Evolutionary conservation across 768 basidiomycete species (phyloP).

Genomic region (Suillus clintonianus): DNA sequence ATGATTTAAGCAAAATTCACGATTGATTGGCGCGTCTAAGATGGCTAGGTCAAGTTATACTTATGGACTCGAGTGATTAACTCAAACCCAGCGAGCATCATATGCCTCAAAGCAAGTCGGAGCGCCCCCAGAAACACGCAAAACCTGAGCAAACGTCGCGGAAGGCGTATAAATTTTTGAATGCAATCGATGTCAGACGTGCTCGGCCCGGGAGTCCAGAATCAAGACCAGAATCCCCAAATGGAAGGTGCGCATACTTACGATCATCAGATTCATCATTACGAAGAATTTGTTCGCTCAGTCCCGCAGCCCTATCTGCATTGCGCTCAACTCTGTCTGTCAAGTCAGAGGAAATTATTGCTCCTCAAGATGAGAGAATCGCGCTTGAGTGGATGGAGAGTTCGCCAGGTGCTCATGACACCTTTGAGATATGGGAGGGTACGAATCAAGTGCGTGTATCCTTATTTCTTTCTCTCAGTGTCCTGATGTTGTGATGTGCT

Average conservation of each 20-base stretch:
- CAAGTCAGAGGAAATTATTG: constrained; percentile 49
- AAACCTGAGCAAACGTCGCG: no score
- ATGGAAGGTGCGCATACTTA: constrained; percentile 23
- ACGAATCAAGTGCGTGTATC: constrained; percentile 46
- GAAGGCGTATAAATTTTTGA: constrained; percentile 18
- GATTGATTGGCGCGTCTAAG: background rate
- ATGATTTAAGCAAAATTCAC: background rate
- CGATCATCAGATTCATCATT: background rate
- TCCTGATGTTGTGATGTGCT: constrained; percentile 8
- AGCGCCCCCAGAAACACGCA: no score
- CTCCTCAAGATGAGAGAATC: constrained; percentile 61
- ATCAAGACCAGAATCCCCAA: constrained; percentile 14
- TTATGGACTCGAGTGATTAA: background rate
- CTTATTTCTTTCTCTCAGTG: background rate
- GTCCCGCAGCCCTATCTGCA: constrained; percentile 43
- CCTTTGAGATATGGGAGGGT: constrained; percentile 66
- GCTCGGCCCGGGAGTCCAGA: constrained; percentile 19
- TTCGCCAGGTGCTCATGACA: constrained; percentile 55
- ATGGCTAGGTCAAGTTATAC: background rate
- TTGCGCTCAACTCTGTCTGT: constrained; percentile 67
- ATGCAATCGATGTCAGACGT: constrained; percentile 23
- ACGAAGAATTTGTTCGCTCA: background rate
- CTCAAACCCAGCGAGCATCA: no score
- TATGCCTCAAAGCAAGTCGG: no score
- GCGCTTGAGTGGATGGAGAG: constrained; percentile 63